Percentiles rank a stretch among this genome's conserved stretches.
phyloP scores from a whole-genome alignment of 495 filamentous ascomycete genomes.

The Aspergillus asperescens region DNA sequence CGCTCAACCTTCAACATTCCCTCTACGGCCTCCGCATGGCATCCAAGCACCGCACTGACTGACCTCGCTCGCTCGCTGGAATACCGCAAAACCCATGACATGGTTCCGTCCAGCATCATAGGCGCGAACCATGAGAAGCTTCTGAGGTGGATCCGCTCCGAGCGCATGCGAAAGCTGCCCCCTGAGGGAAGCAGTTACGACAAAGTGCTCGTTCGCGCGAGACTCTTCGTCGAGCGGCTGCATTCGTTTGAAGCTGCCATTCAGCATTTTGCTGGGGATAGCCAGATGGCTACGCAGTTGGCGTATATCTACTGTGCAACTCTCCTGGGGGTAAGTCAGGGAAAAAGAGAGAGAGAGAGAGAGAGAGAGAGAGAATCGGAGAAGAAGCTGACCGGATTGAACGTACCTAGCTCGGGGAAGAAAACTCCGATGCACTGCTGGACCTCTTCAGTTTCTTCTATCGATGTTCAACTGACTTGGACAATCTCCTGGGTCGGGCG shows the following conservation, averaged over 20 bases:
- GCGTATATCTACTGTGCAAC: constrained; percentile 36
- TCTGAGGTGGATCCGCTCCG: constrained; percentile 21
- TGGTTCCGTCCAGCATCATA: too few species aligned
- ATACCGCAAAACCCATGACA: too few species aligned
- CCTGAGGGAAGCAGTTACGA: constrained; percentile 39
- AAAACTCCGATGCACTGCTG: constrained; percentile 31
- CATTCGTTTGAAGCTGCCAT: constrained; percentile 34
- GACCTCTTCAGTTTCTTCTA: constrained; percentile 38
- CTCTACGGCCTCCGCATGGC: too few species aligned
- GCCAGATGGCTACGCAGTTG: constrained; percentile 33
- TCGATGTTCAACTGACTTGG: constrained; percentile 28
- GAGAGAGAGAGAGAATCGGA: too few species aligned
- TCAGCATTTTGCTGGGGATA: constrained; percentile 32
- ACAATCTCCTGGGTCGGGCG: constrained; percentile 34
- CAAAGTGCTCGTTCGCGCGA: constrained; percentile 36
- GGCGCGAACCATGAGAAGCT: constrained; percentile 26
- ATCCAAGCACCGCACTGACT: too few species aligned
- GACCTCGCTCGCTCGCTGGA: too few species aligned
- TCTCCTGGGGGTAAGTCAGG: constrained; percentile 37
- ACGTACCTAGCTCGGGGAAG: constrained; percentile 28
- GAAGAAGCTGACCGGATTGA: too few species aligned
- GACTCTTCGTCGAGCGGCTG: constrained; percentile 20
- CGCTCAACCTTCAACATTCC: too few species aligned
- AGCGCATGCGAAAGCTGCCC: constrained; percentile 36
- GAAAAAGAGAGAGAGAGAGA: too few species aligned